These are phyloP conservation scores for Aspergillus sp. DNA, from an alignment of 2,329 filamentous ascomycete genomes.

Conservation along the genomic window DNA sequence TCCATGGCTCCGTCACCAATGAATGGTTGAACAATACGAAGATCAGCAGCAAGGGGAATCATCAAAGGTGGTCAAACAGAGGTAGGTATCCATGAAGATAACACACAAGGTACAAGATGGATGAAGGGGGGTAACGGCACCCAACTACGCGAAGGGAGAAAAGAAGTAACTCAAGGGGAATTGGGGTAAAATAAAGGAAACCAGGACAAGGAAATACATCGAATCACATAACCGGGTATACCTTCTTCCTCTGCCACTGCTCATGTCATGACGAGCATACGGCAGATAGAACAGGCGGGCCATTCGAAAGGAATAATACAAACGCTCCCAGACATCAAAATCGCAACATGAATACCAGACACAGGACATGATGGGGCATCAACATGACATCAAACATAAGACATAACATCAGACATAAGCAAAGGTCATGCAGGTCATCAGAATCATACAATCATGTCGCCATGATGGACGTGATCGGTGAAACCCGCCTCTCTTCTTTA, in stretches of 20 bases:
- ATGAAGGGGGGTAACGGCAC: not conserved
- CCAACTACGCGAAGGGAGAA: not conserved
- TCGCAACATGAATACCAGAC: conserved; percentile 9
- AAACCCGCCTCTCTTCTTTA: conserved; percentile 22
- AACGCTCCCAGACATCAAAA: conserved; percentile 13
- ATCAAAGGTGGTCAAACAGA: conserved; percentile 1
- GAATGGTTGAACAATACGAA: not conserved
- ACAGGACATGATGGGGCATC: conserved; percentile 12
- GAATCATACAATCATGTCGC: conserved; percentile 32
- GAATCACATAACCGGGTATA: conserved; percentile 19
- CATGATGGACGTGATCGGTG: conserved; percentile 29
- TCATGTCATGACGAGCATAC: conserved; percentile 17
- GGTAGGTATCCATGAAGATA: conserved; percentile 1
- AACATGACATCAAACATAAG: conserved; percentile 17
- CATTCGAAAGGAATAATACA: conserved; percentile 23
- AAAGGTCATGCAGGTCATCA: conserved; percentile 29
- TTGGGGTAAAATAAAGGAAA: not conserved
- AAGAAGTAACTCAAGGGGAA: not conserved
- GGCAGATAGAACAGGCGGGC: conserved; percentile 15
- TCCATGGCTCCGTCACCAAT: not conserved
- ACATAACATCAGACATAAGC: conserved; percentile 14
- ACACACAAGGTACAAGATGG: not conserved
- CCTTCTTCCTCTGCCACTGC: conserved; percentile 23
- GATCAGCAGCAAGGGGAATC: not conserved
- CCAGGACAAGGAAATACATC: conserved; percentile 8